A percentile compares a stretch with the other conserved stretches of the same genome.
These are phyloP conservation scores for Sphaerulina populicola DNA, from an alignment of 2,329 filamentous ascomycete species.

Conservation along the genomic window DNA sequence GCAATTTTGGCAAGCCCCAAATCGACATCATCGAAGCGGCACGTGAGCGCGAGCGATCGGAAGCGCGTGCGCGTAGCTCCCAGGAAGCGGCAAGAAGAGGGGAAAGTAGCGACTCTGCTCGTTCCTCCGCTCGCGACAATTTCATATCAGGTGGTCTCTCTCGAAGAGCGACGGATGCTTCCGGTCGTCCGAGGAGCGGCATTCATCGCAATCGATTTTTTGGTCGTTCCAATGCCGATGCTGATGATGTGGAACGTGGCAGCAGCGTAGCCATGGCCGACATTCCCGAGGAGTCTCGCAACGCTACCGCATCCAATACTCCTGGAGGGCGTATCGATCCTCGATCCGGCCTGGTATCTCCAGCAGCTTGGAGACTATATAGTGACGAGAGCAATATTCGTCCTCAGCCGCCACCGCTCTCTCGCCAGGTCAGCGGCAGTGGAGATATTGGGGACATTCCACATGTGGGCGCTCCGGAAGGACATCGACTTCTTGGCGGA, in stretches of 20 bases:
- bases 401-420: conserved; percentile 18
- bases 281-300: conserved; percentile 30
- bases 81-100: conserved; percentile 13
- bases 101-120: conserved; percentile 25
- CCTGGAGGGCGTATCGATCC: conserved; percentile 26
- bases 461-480: conserved; percentile 12
- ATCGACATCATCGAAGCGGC: conserved; percentile 33
- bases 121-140: conserved; percentile 23
- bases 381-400: conserved; percentile 27
- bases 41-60: conserved; percentile 17
- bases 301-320: conserved; percentile 4
- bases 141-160: conserved; percentile 24
- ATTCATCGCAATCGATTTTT: conserved; percentile 56
- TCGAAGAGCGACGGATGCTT: conserved; percentile 26
- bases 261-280: conserved; percentile 27
- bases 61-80: conserved; percentile 18
- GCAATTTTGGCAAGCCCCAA: conserved; percentile 37
- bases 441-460: conserved; percentile 17
- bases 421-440: conserved; percentile 14
- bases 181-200: conserved; percentile 27
- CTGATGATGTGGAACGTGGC: conserved; percentile 29
- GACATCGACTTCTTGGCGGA: conserved; percentile 6
- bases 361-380: conserved; percentile 27
- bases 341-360: conserved; percentile 28
- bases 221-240: conserved; percentile 35